Conservation (phyloP, 148 eudicot genomes). For the Heliosperma pusillum region DNA sequence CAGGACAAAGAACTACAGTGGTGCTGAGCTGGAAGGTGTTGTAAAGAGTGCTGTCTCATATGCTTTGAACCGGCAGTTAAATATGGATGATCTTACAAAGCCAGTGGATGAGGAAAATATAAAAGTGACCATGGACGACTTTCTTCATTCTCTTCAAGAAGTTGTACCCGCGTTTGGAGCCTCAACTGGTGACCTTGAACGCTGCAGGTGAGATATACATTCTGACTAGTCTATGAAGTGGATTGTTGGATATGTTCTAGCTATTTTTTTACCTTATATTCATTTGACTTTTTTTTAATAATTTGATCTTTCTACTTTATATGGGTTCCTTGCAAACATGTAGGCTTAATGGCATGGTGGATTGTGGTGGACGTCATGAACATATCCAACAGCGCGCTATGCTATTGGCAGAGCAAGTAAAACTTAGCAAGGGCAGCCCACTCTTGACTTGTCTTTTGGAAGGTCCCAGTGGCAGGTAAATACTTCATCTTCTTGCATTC, state of each 20-base stretch:
- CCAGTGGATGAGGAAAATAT: conserved; percentile 92
- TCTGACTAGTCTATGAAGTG: neutral
- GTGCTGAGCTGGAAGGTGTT: conserved; percentile 99
- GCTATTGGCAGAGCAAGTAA: conserved; percentile 90
- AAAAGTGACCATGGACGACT: conserved; percentile 94
- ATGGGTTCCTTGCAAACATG: conserved; percentile 8
- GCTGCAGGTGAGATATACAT: conserved; percentile 60
- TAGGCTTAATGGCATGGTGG: conserved; percentile 93
- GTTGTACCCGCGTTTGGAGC: conserved; percentile 98
- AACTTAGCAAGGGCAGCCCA: conserved; percentile 90
- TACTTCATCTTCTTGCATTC: conserved; percentile 4
- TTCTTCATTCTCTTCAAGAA: conserved; percentile 75
- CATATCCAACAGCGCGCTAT: conserved; percentile 84
- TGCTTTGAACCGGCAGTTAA: conserved; percentile 87
- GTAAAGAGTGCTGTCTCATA: conserved; percentile 97
- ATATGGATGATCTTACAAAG: conserved; percentile 89
- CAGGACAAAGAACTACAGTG: conserved; percentile 93
- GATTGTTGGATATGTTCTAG: neutral
- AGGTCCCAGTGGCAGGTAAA: conserved; percentile 91
- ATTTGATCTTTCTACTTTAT: conserved; percentile 4
- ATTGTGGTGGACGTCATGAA: conserved; percentile 85
- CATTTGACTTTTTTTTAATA: neutral
- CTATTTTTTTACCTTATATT: conserved; percentile 1
- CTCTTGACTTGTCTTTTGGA: conserved; percentile 89
- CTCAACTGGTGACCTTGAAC: conserved; percentile 89